A percentile compares a stretch with the other conserved stretches of the same genome.
phyloP scores from a whole-genome alignment of 345 rosid species.

The Populus ilicifolia region DNA sequence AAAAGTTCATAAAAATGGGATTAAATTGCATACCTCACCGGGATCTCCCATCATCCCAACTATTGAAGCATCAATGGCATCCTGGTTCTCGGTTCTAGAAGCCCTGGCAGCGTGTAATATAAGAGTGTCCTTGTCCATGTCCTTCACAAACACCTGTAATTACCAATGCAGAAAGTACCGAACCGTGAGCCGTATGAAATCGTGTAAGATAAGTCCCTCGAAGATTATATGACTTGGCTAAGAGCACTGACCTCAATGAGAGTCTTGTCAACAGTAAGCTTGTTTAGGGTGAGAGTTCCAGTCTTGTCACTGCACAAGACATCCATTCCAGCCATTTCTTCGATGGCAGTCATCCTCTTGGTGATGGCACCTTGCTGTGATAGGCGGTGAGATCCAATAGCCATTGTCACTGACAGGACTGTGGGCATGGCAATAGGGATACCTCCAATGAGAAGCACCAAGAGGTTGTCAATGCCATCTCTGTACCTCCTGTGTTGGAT shows the following conservation, averaged over 20 bases:
- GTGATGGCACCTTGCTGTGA: conserved; percentile 87
- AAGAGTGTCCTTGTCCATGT: conserved; percentile 60
- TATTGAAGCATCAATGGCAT: conserved; percentile 86
- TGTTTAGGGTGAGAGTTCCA: conserved; percentile 79
- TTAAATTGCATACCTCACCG: conserved; percentile 45
- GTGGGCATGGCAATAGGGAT: conserved; percentile 93
- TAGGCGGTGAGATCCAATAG: conserved; percentile 75
- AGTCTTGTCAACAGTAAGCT: conserved; percentile 68
- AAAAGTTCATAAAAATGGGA: background rate
- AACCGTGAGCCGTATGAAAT: too few species aligned
- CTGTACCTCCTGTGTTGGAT: conserved; percentile 64
- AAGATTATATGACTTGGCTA: background rate
- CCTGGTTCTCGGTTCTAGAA: conserved; percentile 83
- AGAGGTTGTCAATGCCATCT: conserved; percentile 72
- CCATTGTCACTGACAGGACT: conserved; percentile 78
- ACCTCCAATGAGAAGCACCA: conserved; percentile 87
- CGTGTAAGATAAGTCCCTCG: background rate
- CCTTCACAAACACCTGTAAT: conserved; percentile 49
- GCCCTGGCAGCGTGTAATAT: conserved; percentile 76
- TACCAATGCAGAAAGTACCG: background rate
- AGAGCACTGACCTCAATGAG: conserved; percentile 37
- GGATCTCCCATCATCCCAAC: conserved; percentile 88
- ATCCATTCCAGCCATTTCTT: conserved; percentile 94
- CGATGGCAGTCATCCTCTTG: conserved; percentile 88
- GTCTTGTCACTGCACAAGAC: conserved; percentile 88